Evolutionary conservation across 2,329 filamentous ascomycete species (phyloP).

Genomic region (Sporothrix luriei): DNA sequence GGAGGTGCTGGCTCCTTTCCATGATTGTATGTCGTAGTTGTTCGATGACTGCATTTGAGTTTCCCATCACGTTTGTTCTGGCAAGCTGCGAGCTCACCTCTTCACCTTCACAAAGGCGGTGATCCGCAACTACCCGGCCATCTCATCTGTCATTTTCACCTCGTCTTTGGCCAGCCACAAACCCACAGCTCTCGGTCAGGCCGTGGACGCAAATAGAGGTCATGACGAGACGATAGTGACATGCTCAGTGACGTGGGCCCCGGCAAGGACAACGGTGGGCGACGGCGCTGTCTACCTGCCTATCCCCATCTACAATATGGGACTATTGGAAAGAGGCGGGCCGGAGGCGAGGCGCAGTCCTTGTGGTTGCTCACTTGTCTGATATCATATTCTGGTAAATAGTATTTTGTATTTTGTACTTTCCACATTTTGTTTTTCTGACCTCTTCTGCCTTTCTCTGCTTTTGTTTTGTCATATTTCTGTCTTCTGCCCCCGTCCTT

Average conservation of each 20-base stretch:
- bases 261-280: neutral
- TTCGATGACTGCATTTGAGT: no score
- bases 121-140: conserved; percentile 23
- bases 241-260: neutral
- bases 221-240: neutral
- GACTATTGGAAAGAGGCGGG: neutral
- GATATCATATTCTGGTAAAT: conserved; percentile 3
- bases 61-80: neutral
- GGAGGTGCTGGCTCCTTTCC: no score
- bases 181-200: conserved; percentile 12
- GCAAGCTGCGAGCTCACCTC: neutral
- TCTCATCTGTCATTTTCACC: conserved; percentile 12
- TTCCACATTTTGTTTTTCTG: neutral
- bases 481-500: neutral
- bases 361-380: conserved; percentile 11
- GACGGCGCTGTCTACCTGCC: neutral
- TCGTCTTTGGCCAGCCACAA: conserved; percentile 10
- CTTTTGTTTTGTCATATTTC: neutral
- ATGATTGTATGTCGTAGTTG: no score
- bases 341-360: no score
- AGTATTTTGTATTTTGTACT: no score
- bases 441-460: neutral
- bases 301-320: neutral
- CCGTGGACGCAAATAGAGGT: conserved; percentile 12
- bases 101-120: conserved; percentile 2